Conservation (phyloP, 192 early-diverging fungal genomes). For the Borealophlyctis nickersoniae region DNA sequence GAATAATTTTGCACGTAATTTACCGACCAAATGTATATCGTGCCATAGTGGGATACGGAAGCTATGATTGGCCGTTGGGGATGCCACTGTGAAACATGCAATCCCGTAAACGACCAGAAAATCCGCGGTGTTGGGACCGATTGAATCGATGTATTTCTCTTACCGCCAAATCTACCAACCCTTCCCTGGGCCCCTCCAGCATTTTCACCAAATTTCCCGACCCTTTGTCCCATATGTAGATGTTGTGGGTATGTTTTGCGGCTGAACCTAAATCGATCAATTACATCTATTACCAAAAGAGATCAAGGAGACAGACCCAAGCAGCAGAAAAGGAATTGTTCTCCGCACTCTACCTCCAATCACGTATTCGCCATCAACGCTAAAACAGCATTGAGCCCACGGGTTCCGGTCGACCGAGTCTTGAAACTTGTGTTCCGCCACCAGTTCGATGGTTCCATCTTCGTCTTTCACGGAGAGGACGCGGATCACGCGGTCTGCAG, state of each 20-base stretch:
- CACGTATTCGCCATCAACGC: constrained; percentile 85
- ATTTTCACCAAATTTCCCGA: constrained; percentile 82
- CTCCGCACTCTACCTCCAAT: constrained; percentile 69
- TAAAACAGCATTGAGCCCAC: constrained; percentile 88
- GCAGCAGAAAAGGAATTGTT: no score
- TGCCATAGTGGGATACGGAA: constrained; percentile 77
- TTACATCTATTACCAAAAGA: no score
- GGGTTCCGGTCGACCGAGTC: constrained; percentile 88
- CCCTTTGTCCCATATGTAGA: constrained; percentile 90
- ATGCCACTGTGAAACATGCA: constrained; percentile 64
- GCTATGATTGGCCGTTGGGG: constrained; percentile 79
- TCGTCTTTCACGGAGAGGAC: constrained; percentile 50
- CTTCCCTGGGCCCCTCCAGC: constrained; percentile 78
- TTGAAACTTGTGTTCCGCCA: constrained; percentile 68
- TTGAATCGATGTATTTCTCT: constrained; percentile 5
- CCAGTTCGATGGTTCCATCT: constrained; percentile 17
- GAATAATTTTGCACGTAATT: constrained; percentile 85
- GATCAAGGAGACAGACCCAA: constrained; percentile 22
- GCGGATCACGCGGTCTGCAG: constrained; percentile 75
- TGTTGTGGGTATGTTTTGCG: constrained; percentile 86
- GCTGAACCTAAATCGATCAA: constrained; percentile 60
- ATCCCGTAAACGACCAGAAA: neutral
- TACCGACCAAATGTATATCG: constrained; percentile 83
- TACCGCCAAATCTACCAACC: constrained; percentile 75
- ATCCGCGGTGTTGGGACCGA: neutral